phyloP scores from a whole-genome alignment of 805 yeast genomes.

The Schwanniomyces vanrijiae region DNA sequence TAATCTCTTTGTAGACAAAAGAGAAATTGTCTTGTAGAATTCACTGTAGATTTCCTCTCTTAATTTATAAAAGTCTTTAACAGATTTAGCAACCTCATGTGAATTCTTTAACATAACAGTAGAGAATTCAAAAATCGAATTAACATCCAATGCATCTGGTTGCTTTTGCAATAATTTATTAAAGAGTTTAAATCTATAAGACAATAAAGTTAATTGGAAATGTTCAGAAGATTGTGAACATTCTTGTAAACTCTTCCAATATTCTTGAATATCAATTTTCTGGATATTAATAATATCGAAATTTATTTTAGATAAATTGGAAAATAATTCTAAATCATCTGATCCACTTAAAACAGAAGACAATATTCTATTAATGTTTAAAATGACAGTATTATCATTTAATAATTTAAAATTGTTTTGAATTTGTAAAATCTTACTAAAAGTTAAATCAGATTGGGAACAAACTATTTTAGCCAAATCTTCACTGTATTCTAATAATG shows the following conservation, averaged over 20 bases:
- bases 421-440: background rate
- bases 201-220: conserved; percentile 14
- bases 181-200: conserved; percentile 26
- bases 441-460: background rate
- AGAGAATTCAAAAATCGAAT: conserved; percentile 18
- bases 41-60: conserved; percentile 40
- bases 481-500: background rate
- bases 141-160: conserved; percentile 8
- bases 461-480: background rate
- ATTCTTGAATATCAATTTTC: conserved; percentile 6
- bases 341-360: conserved; percentile 5
- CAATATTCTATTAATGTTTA: background rate
- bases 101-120: conserved; percentile 18
- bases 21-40: conserved; percentile 13
- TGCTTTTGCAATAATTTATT: conserved; percentile 18
- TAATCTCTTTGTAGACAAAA: background rate
- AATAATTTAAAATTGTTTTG: background rate
- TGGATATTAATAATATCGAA: conserved; percentile 9
- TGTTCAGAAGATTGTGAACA: conserved; percentile 22
- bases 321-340: conserved; percentile 13
- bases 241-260: conserved; percentile 16
- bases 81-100: conserved; percentile 17
- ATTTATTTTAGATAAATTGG: conserved; percentile 20
- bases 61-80: conserved; percentile 41
- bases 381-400: background rate